A percentile compares a stretch with the other conserved stretches of the same genome.
Evolutionary conservation across 192 early-diverging fungal species (phyloP).

Genomic region (Coemansia nantahalensis): DNA sequence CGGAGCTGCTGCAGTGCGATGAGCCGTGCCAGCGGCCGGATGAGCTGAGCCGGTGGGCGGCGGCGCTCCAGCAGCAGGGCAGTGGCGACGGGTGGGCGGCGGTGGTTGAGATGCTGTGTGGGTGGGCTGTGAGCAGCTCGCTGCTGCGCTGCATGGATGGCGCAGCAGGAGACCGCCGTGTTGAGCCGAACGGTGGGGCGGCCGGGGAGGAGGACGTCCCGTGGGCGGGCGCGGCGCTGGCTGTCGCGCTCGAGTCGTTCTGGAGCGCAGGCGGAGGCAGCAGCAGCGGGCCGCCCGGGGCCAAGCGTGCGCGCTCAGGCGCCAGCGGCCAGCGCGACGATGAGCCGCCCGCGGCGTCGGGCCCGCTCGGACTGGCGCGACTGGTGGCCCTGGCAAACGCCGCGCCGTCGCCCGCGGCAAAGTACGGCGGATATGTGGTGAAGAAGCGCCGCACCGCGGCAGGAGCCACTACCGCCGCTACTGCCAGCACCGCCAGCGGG

Average conservation of each 20-base stretch:
- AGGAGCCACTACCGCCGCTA: no score
- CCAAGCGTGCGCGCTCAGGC: neutral
- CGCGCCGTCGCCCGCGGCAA: slow-evolving; percentile 12
- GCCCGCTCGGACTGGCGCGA: slow-evolving; percentile 11
- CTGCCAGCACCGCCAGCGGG: neutral
- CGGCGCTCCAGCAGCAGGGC: slow-evolving; percentile 4
- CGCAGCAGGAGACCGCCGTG: no score
- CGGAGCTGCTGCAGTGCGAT: neutral
- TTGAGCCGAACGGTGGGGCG: no score
- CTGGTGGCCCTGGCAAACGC: slow-evolving; percentile 27
- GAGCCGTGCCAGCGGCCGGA: slow-evolving; percentile 1
- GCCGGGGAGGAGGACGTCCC: neutral
- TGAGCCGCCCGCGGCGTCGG: neutral
- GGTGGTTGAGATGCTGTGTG: slow-evolving; percentile 28
- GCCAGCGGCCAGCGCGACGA: no score
- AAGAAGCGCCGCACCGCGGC: slow-evolving; percentile 30
- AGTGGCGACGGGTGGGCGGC: slow-evolving; percentile 20
- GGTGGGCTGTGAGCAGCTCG: slow-evolving; percentile 32
- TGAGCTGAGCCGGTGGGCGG: neutral
- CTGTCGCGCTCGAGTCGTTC: slow-evolving; percentile 5
- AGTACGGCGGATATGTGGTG: slow-evolving; percentile 47
- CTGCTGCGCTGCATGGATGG: slow-evolving; percentile 8
- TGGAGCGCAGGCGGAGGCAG: slow-evolving; percentile 1
- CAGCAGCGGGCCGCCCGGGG: neutral
- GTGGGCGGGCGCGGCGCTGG: neutral